phyloP scores from a whole-genome alignment of 768 basidiomycete species.

The Omphalotus guepiniiformis region DNA sequence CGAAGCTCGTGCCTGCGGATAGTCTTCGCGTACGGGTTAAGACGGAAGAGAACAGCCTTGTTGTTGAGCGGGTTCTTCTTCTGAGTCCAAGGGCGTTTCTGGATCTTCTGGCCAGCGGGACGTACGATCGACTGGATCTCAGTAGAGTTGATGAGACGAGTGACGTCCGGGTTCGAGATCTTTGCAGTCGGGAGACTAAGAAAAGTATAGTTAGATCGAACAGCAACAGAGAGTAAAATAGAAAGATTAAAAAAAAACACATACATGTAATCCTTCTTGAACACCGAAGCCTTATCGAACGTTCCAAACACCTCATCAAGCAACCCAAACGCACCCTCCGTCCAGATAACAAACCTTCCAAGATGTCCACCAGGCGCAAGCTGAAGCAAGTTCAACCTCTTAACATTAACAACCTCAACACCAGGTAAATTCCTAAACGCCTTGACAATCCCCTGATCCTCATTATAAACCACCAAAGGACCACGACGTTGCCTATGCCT shows the following conservation, averaged over 20 bases:
- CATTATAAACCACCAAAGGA: conserved; percentile 94
- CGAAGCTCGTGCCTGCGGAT: conserved; percentile 84
- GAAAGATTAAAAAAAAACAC: conserved; percentile 20
- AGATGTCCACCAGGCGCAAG: conserved; percentile 99
- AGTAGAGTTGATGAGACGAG: conserved; percentile 95
- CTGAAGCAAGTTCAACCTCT: conserved; percentile 93
- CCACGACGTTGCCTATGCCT: conserved; percentile 96
- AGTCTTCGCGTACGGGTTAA: conserved; percentile 98
- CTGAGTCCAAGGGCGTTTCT: conserved; percentile 96
- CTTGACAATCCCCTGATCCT: conserved; percentile 96
- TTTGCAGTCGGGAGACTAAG: conserved; percentile 88
- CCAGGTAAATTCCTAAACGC: conserved; percentile 99
- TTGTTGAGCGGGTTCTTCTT: conserved; percentile 98
- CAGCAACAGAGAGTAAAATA: neutral
- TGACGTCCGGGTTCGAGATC: conserved; percentile 95
- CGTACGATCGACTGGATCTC: conserved; percentile 98
- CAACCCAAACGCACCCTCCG: conserved; percentile 85
- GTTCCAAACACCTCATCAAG: conserved; percentile 97
- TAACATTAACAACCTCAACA: conserved; percentile 94
- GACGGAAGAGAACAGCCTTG: conserved; percentile 91
- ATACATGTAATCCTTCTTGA: conserved; percentile 89
- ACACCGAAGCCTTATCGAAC: conserved; percentile 77
- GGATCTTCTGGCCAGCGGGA: conserved; percentile 75
- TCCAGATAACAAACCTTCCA: conserved; percentile 99
- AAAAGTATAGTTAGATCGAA: neutral